Evolutionary conservation across 352 stramenopile genomes (phyloP).

Genomic region (Globisporangium recalcitrans): DNA sequence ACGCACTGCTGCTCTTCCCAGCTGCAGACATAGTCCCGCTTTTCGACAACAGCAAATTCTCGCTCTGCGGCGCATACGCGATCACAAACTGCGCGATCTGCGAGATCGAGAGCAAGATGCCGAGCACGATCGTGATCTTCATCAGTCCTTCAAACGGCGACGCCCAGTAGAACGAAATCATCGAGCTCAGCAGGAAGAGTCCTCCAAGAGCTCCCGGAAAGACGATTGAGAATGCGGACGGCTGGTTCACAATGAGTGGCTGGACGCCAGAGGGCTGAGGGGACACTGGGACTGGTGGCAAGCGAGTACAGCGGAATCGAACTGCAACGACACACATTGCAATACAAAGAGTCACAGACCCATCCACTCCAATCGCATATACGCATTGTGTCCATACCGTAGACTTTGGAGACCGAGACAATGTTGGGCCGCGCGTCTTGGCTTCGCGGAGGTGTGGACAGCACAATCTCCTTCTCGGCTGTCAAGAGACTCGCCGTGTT

Average conservation of each 20-base stretch:
- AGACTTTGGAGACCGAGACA: constrained; percentile 49
- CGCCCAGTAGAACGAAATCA: constrained; percentile 69
- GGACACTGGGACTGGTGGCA: constrained; percentile 29
- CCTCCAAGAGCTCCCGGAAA: constrained; percentile 64
- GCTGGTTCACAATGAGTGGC: constrained; percentile 31
- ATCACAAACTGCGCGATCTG: constrained; percentile 65
- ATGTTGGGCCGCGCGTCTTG: constrained; percentile 48
- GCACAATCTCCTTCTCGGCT: constrained; percentile 44
- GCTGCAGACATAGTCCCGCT: constrained; percentile 7
- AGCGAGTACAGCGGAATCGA: constrained; percentile 41
- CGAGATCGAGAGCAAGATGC: constrained; percentile 68
- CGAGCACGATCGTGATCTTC: constrained; percentile 84
- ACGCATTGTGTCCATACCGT: not conserved
- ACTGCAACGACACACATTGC: constrained; percentile 8
- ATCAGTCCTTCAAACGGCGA: constrained; percentile 76
- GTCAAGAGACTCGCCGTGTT: constrained; percentile 34
- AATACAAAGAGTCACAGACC: not conserved
- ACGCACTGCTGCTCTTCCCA: constrained; percentile 1
- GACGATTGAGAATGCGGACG: constrained; percentile 54
- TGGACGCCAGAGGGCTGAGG: constrained; percentile 40
- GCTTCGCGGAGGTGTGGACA: constrained; percentile 46
- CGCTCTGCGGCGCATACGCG: constrained; percentile 27
- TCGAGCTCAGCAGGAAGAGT: constrained; percentile 70
- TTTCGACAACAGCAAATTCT: constrained; percentile 11
- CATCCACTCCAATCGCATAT: not conserved